Percentiles rank a stretch among this genome's conserved stretches.
These are phyloP conservation scores for Cicer cuneatum DNA, from an alignment of 306 rosid species.

Conservation along the genomic window DNA sequence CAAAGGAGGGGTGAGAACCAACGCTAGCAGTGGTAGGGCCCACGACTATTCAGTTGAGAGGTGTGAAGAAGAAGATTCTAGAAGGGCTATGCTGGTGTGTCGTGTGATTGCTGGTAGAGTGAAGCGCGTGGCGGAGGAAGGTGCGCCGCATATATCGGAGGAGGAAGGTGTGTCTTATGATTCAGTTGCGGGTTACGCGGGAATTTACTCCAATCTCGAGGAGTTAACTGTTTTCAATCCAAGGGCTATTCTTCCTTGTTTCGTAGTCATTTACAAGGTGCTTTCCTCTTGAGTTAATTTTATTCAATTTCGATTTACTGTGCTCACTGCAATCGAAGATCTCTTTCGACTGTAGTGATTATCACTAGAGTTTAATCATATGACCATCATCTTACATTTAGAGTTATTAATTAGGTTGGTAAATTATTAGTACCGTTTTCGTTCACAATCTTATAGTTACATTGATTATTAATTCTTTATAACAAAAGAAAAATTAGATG, in stretches of 20 bases:
- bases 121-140: constrained; percentile 67
- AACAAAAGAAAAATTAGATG: background rate
- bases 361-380: background rate
- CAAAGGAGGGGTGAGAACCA: constrained; percentile 73
- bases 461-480: background rate
- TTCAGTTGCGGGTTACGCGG: constrained; percentile 72
- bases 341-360: no score
- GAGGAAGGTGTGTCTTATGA: constrained; percentile 70
- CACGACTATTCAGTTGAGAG: constrained; percentile 55
- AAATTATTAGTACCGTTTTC: background rate
- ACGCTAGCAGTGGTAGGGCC: constrained; percentile 92
- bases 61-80: constrained; percentile 36
- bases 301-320: no score
- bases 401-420: background rate
- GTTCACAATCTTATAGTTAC: constrained; percentile 26
- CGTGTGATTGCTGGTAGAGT: constrained; percentile 95
- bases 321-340: no score
- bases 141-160: constrained; percentile 31
- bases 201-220: constrained; percentile 82
- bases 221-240: constrained; percentile 80
- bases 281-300: background rate
- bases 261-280: constrained; percentile 83
- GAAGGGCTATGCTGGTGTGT: constrained; percentile 90
- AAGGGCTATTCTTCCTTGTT: constrained; percentile 91
- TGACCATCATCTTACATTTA: background rate